Percentiles rank a stretch among this genome's conserved stretches.
phyloP scores from a whole-genome alignment of 164 flowering plant species.

The Macadamia integrifolia region DNA sequence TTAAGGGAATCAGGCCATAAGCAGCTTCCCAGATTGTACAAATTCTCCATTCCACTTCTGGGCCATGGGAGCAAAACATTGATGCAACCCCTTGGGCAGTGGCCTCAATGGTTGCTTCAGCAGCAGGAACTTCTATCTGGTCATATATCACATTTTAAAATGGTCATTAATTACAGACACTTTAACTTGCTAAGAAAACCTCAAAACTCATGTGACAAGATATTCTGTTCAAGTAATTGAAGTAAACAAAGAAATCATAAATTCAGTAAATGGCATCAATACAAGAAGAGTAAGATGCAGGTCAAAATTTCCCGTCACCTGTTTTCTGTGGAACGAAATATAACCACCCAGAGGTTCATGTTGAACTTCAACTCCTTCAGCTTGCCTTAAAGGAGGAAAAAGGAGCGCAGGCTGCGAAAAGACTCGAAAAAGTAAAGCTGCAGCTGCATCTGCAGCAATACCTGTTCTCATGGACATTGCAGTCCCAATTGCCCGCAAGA shows the following conservation, averaged over 20 bases:
- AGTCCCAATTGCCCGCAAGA: constrained; percentile 91
- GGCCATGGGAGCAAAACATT: constrained; percentile 97
- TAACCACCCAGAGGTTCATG: constrained; percentile 67
- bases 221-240: constrained; percentile 3
- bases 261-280: background rate
- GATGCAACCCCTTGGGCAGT: constrained; percentile 99
- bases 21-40: constrained; percentile 99
- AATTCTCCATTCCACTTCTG: constrained; percentile 99
- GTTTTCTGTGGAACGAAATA: constrained; percentile 54
- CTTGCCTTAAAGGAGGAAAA: constrained; percentile 87
- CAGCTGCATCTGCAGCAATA: constrained; percentile 97
- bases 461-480: constrained; percentile 99
- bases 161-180: constrained; percentile 4
- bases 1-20: constrained; percentile 82
- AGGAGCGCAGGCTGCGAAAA: constrained; percentile 95
- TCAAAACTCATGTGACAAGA: background rate
- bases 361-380: constrained; percentile 80
- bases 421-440: constrained; percentile 89
- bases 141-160: constrained; percentile 7
- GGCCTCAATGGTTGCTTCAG: constrained; percentile 94
- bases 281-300: background rate
- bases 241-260: background rate
- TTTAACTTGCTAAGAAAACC: background rate
- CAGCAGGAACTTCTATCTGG: constrained; percentile 74
- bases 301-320: constrained; percentile 35